phyloP scores from a whole-genome alignment of 2,329 filamentous ascomycete genomes.

The Colletotrichum lini region DNA sequence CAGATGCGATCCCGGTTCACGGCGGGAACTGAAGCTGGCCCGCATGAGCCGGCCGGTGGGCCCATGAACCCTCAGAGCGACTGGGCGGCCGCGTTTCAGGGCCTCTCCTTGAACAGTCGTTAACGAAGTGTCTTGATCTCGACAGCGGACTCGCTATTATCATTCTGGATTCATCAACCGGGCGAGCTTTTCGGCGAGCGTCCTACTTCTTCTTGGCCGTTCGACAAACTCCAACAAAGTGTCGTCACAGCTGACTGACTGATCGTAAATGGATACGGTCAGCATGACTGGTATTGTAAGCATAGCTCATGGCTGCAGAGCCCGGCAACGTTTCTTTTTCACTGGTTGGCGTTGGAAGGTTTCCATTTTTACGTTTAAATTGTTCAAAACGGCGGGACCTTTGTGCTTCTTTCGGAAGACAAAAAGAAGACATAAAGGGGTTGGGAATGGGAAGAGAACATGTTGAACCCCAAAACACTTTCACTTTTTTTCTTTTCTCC shows the following conservation, averaged over 20 bases:
- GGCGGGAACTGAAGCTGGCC: constrained; percentile 53
- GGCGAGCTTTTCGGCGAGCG: not conserved
- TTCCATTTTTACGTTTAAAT: constrained; percentile 28
- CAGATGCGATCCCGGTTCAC: constrained; percentile 64
- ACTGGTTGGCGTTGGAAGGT: constrained; percentile 36
- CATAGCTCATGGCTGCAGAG: constrained; percentile 31
- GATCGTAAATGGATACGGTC: constrained; percentile 26
- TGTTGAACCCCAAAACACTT: constrained; percentile 34
- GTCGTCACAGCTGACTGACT: constrained; percentile 5
- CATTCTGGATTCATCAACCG: not conserved
- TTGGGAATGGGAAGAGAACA: constrained; percentile 25
- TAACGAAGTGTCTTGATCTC: constrained; percentile 48
- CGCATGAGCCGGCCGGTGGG: constrained; percentile 47
- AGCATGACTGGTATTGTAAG: constrained; percentile 26
- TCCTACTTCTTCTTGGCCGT: constrained; percentile 10
- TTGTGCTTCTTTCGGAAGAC: constrained; percentile 40
- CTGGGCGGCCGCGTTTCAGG: constrained; percentile 77
- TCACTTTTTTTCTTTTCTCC: constrained; percentile 37
- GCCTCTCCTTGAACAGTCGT: constrained; percentile 78
- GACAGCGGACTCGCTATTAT: not conserved
- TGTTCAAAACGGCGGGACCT: constrained; percentile 38
- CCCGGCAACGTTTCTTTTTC: constrained; percentile 12
- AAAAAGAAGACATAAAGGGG: constrained; percentile 31
- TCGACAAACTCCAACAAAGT: constrained; percentile 15
- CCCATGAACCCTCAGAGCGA: constrained; percentile 60